Evolutionary conservation across 257 asterid genomes (phyloP).

Genomic region (Leptodermis oblonga): DNA sequence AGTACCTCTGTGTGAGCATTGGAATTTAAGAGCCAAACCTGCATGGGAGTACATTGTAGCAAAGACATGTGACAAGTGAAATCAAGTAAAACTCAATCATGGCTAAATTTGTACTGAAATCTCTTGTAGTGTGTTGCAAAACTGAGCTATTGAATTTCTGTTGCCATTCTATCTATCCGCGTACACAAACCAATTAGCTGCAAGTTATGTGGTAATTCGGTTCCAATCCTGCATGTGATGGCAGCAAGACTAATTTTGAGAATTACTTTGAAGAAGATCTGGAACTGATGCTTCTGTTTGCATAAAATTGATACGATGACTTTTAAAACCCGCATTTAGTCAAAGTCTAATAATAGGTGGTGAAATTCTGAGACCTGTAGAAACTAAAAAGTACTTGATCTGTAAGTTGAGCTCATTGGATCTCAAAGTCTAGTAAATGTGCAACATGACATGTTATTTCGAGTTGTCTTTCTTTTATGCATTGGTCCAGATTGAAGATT

Average conservation of each 20-base stretch:
- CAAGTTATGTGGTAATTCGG: background rate
- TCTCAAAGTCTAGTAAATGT: background rate
- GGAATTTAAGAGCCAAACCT: background rate
- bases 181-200: background rate
- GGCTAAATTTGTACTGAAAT: background rate
- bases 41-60: background rate
- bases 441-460: background rate
- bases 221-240: background rate
- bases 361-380: background rate
- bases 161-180: background rate
- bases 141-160: background rate
- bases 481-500: background rate
- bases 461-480: background rate
- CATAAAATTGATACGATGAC: background rate
- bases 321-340: background rate
- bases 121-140: background rate
- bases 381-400: background rate
- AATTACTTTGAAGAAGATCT: background rate
- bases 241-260: background rate
- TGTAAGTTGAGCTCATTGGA: background rate
- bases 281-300: background rate
- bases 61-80: background rate
- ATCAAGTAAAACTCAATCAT: background rate
- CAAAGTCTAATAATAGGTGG: background rate
- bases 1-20: background rate